Evolutionary conservation across 352 stramenopile species (phyloP).

Genomic region (Pythium chondricola): DNA sequence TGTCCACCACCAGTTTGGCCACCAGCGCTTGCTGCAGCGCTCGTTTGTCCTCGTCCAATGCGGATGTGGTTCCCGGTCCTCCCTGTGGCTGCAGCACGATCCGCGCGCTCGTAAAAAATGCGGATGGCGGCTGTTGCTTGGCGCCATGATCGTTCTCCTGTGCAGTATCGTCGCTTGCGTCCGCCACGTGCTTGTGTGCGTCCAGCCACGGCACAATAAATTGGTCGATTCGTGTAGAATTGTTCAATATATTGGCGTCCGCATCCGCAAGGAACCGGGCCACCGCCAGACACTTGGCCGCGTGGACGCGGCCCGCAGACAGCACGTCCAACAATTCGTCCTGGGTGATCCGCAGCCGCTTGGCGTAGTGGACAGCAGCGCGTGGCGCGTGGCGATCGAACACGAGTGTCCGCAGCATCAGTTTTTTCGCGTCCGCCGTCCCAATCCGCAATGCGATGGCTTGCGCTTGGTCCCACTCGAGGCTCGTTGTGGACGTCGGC

Average conservation of each 20-base stretch:
- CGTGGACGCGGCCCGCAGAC: conserved; percentile 5
- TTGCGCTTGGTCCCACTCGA: conserved; percentile 59
- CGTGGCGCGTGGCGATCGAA: conserved; percentile 26
- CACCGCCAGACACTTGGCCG: conserved; percentile 15
- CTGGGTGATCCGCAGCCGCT: conserved; percentile 31
- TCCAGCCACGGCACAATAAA: conserved; percentile 62
- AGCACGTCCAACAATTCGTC: conserved; percentile 27
- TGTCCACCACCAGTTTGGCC: conserved; percentile 4
- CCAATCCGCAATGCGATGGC: conserved; percentile 36
- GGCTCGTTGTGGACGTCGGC: conserved; percentile 23
- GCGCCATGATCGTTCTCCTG: neutral
- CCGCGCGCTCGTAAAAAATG: conserved; percentile 23
- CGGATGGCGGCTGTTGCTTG: conserved; percentile 2
- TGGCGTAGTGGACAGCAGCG: conserved; percentile 63
- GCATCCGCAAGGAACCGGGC: conserved; percentile 61
- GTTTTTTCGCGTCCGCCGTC: conserved; percentile 25
- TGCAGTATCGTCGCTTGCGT: neutral
- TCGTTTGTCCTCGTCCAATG: conserved; percentile 19
- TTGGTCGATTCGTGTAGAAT: conserved; percentile 24
- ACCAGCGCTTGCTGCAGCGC: conserved; percentile 45
- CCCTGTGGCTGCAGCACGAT: conserved; percentile 33
- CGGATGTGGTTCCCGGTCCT: conserved; percentile 9
- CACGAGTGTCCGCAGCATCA: conserved; percentile 38
- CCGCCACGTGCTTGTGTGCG: conserved; percentile 1
- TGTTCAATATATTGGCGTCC: conserved; percentile 24